Conservation (phyloP, 805 yeast species). For the Monosporozyma unispora region DNA sequence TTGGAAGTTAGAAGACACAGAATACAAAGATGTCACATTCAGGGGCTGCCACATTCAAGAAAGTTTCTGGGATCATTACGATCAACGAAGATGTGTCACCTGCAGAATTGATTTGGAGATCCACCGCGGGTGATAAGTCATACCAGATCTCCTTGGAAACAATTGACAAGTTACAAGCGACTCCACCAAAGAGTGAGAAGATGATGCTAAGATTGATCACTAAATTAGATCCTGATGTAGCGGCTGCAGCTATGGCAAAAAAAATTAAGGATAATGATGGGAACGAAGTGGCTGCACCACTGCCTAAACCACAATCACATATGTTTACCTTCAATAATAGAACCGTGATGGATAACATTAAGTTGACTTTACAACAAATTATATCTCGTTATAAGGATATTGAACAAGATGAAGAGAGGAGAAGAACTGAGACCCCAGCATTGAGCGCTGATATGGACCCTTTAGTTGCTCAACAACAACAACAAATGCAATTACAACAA, state of each 20-base stretch:
- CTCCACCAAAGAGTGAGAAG: slow-evolving; percentile 57
- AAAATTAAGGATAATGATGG: slow-evolving; percentile 25
- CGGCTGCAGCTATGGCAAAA: slow-evolving; percentile 9
- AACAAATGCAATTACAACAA: slow-evolving; percentile 18
- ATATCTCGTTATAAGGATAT: slow-evolving; percentile 56
- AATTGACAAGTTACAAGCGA: slow-evolving; percentile 51
- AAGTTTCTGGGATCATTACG: slow-evolving; percentile 47
- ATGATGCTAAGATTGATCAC: slow-evolving; percentile 56
- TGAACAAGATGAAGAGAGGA: slow-evolving; percentile 33
- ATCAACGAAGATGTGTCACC: slow-evolving; percentile 50
- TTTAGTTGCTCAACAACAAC: slow-evolving; percentile 1
- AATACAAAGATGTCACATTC: slow-evolving; percentile 29
- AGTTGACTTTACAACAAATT: slow-evolving; percentile 56
- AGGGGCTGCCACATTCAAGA: slow-evolving; percentile 48
- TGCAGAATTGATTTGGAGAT: slow-evolving; percentile 46
- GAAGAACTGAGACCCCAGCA: slow-evolving; percentile 13
- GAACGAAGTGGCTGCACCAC: slow-evolving; percentile 17
- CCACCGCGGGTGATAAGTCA: slow-evolving; percentile 42
- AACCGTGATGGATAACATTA: slow-evolving; percentile 66
- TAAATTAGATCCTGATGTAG: slow-evolving; percentile 27
- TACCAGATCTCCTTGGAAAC: slow-evolving; percentile 35
- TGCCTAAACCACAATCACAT: slow-evolving; percentile 21
- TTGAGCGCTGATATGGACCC: neutral
- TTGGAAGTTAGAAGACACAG: neutral
- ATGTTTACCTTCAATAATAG: slow-evolving; percentile 61